These are phyloP conservation scores for Globisporangium canariense DNA, from an alignment of 352 stramenopile species.

Conservation along the genomic window DNA sequence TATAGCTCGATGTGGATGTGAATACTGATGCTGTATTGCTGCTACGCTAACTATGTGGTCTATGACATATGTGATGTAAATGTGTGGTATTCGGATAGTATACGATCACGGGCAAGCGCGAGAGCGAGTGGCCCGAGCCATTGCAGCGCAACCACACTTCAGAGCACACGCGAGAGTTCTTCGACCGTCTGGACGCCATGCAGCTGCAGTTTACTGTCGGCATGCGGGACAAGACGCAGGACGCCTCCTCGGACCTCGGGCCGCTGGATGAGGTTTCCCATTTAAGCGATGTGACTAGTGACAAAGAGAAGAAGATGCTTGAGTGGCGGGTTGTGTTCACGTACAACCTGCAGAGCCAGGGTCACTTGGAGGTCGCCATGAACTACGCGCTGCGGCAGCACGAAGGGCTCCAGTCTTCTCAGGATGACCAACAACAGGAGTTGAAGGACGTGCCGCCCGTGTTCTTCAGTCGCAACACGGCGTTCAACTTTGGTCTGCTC, in stretches of 20 bases:
- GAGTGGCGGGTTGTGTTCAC: constrained; percentile 60
- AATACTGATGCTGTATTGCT: background rate
- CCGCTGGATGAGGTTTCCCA: background rate
- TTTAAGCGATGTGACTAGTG: too few relatives aligned
- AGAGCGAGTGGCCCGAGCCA: constrained; percentile 48
- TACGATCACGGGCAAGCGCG: constrained; percentile 34
- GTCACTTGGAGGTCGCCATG: constrained; percentile 65
- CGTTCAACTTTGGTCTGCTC: constrained; percentile 46
- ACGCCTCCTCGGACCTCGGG: background rate
- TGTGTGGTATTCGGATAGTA: constrained; percentile 22
- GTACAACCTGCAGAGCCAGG: constrained; percentile 69
- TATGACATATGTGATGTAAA: background rate
- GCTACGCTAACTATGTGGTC: background rate
- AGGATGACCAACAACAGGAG: constrained; percentile 8
- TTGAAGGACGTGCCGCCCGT: constrained; percentile 37
- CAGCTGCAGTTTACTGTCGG: constrained; percentile 55
- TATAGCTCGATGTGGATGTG: background rate
- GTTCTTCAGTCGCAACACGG: constrained; percentile 38
- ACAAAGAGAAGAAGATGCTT: constrained; percentile 27
- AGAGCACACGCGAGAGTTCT: constrained; percentile 48
- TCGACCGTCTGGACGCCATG: constrained; percentile 63
- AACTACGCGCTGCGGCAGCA: constrained; percentile 36
- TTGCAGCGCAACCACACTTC: constrained; percentile 30
- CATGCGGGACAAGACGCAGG: constrained; percentile 29
- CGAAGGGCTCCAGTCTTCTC: background rate